These are phyloP conservation scores for Calonectria pseudoreteaudii DNA, from an alignment of 2,329 filamentous ascomycete species.

Conservation along the genomic window DNA sequence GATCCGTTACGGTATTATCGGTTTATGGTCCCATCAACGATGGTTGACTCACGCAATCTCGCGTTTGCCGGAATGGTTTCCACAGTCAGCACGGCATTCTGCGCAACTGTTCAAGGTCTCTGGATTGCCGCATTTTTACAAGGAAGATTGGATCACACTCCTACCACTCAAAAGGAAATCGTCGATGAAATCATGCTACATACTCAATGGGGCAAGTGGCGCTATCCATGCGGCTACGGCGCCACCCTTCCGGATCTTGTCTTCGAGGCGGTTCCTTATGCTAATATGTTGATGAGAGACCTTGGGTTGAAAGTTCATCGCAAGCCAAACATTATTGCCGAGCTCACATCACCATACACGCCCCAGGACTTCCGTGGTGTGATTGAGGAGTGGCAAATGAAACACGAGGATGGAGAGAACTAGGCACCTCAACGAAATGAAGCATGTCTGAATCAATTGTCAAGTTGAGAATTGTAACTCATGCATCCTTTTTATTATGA, in stretches of 20 bases:
- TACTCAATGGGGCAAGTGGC: conserved; percentile 75
- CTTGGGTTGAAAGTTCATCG: conserved; percentile 63
- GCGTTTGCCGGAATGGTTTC: conserved; percentile 50
- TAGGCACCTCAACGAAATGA: not conserved
- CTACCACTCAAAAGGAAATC: conserved; percentile 51
- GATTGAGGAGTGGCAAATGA: conserved; percentile 42
- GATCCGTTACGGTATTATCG: conserved; percentile 41
- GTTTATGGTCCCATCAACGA: conserved; percentile 40
- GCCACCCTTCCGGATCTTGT: conserved; percentile 74
- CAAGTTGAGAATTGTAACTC: fast-evolving
- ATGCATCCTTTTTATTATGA: too few relatives aligned
- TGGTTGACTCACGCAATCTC: conserved; percentile 41
- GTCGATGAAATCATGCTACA: conserved; percentile 71
- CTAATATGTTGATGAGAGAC: conserved; percentile 69
- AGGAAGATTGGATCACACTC: conserved; percentile 54
- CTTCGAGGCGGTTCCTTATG: conserved; percentile 78
- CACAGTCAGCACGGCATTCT: conserved; percentile 48
- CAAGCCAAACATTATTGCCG: conserved; percentile 23
- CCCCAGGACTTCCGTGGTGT: conserved; percentile 41
- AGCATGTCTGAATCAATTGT: not conserved
- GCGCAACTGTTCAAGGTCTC: conserved; percentile 55
- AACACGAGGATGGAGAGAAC: not conserved
- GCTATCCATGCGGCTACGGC: conserved; percentile 76
- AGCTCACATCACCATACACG: conserved; percentile 35
- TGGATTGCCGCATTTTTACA: conserved; percentile 71